Conservation (phyloP, 2,329 filamentous ascomycete species). For the Sarocladium kiliense region DNA sequence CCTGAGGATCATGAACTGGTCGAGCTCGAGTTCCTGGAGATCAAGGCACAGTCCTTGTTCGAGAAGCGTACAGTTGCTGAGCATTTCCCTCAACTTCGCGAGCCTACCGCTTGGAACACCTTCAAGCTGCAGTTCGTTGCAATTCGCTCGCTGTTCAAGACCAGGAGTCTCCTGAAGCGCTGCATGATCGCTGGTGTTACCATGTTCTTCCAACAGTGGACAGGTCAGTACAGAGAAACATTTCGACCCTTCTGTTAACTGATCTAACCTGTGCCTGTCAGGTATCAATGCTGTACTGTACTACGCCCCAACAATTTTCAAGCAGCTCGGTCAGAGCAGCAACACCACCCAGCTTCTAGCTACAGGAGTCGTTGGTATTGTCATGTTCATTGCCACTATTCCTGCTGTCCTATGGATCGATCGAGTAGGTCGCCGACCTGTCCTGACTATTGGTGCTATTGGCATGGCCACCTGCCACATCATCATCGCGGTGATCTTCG, state of each 20-base stretch:
- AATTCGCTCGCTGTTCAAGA: slow-evolving; percentile 59
- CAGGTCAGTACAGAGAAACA: no score
- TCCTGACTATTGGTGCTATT: slow-evolving; percentile 58
- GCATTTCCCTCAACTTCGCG: slow-evolving; percentile 59
- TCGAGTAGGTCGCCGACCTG: slow-evolving; percentile 56
- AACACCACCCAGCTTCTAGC: slow-evolving; percentile 55
- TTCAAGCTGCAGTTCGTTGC: slow-evolving; percentile 66
- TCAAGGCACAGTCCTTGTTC: slow-evolving; percentile 72
- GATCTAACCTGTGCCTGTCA: slow-evolving; percentile 18
- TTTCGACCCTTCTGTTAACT: not conserved
- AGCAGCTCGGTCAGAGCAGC: slow-evolving; percentile 52
- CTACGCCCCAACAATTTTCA: slow-evolving; percentile 68
- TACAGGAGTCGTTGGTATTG: slow-evolving; percentile 66
- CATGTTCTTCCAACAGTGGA: slow-evolving; percentile 51
- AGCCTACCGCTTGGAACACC: slow-evolving; percentile 56
- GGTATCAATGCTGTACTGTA: slow-evolving; percentile 60
- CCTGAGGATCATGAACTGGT: slow-evolving; percentile 61
- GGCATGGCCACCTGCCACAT: slow-evolving; percentile 68
- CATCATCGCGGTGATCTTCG: slow-evolving; percentile 66
- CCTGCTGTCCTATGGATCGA: slow-evolving; percentile 64
- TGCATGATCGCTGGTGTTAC: slow-evolving; percentile 59
- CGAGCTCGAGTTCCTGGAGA: slow-evolving; percentile 74
- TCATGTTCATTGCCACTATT: slow-evolving; percentile 64
- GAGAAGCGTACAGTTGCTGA: slow-evolving; percentile 66
- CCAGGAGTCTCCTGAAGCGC: slow-evolving; percentile 60